phyloP scores from a whole-genome alignment of 2,329 filamentous ascomycete genomes.

The Sphaerulina populicola region DNA sequence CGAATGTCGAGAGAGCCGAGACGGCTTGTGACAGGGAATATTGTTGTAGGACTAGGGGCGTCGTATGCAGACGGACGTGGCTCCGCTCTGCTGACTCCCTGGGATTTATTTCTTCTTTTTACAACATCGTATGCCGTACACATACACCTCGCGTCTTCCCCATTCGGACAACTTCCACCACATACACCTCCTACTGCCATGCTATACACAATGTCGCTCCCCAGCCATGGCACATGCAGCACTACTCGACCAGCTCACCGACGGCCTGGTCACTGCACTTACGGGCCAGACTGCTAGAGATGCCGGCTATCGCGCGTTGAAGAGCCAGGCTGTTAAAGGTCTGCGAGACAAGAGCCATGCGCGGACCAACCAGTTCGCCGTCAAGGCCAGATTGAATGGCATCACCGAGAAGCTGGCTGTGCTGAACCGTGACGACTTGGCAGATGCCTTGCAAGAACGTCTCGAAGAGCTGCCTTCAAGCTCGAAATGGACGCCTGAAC shows the following conservation, averaged over 20 bases:
- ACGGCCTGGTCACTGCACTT: conserved; percentile 61
- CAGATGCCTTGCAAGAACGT: conserved; percentile 56
- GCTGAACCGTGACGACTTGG: conserved; percentile 68
- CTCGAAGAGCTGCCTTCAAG: conserved; percentile 51
- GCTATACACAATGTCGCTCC: conserved; percentile 4
- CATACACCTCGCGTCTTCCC: no score
- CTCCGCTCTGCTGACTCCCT: neutral
- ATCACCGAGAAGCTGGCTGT: conserved; percentile 82
- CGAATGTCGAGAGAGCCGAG: neutral
- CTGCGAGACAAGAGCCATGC: conserved; percentile 37
- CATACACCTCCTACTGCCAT: neutral
- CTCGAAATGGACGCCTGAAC: conserved; percentile 67
- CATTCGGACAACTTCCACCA: neutral
- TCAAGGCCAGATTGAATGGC: conserved; percentile 36
- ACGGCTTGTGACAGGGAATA: no score
- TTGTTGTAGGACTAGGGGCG: neutral
- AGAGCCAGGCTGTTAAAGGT: conserved; percentile 35
- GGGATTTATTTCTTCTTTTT: neutral
- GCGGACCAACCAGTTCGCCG: conserved; percentile 44
- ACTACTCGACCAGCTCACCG: conserved; percentile 55
- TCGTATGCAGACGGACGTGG: neutral
- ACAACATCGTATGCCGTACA: neutral
- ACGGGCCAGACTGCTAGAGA: conserved; percentile 40
- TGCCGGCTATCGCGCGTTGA: conserved; percentile 31
- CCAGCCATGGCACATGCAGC: conserved; percentile 61